phyloP scores from a whole-genome alignment of 1,139 yeast genomes.

The Pneumocystis wakefieldiae region DNA sequence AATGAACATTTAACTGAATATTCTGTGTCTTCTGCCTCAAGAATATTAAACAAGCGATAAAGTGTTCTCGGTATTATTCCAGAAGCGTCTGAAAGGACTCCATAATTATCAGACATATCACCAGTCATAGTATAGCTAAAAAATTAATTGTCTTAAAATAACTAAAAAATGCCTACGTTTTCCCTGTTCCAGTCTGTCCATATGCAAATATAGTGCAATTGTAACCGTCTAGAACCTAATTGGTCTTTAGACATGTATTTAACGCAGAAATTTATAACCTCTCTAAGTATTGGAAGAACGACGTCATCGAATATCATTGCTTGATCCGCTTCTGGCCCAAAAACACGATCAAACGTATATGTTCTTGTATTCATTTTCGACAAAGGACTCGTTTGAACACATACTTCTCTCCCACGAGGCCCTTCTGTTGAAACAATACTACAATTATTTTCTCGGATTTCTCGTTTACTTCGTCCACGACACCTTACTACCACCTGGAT shows the following conservation, averaged over 20 bases:
- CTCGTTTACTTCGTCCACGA: slow-evolving; percentile 64
- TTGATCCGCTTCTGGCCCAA: slow-evolving; percentile 64
- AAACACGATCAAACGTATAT: slow-evolving; percentile 52
- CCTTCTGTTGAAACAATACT: slow-evolving; percentile 37
- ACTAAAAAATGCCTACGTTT: slow-evolving; percentile 31
- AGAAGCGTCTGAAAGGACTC: slow-evolving; percentile 22
- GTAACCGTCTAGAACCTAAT: slow-evolving; percentile 21
- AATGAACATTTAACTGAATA: slow-evolving; percentile 53
- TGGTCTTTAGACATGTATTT: background rate
- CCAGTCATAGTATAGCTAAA: slow-evolving; percentile 63
- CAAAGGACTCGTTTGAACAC: slow-evolving; percentile 22
- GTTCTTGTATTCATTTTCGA: slow-evolving; percentile 29
- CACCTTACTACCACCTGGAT: slow-evolving; percentile 82
- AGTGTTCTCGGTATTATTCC: slow-evolving; percentile 61
- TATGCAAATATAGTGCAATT: slow-evolving; percentile 75
- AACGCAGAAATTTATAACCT: slow-evolving; percentile 19
- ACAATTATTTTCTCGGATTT: slow-evolving; percentile 54
- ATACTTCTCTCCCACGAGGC: slow-evolving; percentile 18
- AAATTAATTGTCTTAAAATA: background rate
- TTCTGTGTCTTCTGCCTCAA: slow-evolving; percentile 32
- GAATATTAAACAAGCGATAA: slow-evolving; percentile 33
- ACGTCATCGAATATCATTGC: slow-evolving; percentile 41
- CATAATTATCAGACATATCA: slow-evolving; percentile 26
- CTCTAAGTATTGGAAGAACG: slow-evolving; percentile 44
- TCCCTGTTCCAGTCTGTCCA: slow-evolving; percentile 86